Percentiles rank a stretch among this genome's conserved stretches.
phyloP scores from a whole-genome alignment of 2,329 filamentous ascomycete genomes.

The Epichloe sibirici region DNA sequence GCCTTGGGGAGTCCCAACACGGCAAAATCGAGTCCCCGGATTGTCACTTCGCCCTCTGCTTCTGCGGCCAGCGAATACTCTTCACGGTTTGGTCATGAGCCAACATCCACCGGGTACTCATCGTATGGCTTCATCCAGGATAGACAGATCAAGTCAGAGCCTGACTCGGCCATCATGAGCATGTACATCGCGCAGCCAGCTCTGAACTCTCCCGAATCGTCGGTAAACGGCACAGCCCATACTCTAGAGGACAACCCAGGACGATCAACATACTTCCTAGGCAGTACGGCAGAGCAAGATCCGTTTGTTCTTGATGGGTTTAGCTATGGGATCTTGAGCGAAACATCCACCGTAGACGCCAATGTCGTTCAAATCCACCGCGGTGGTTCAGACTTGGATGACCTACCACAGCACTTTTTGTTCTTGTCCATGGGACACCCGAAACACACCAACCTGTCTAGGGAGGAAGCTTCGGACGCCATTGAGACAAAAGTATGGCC shows the following conservation, averaged over 20 bases:
- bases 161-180: slow-evolving; percentile 1
- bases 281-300: slow-evolving; percentile 33
- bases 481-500: slow-evolving; percentile 31
- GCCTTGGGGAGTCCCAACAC: slow-evolving; percentile 3
- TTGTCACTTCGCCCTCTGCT: slow-evolving; percentile 1
- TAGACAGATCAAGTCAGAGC: not conserved
- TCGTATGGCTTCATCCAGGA: slow-evolving; percentile 3
- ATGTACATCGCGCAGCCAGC: slow-evolving; percentile 7
- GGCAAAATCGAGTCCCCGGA: slow-evolving; percentile 3
- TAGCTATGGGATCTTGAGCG: slow-evolving; percentile 32
- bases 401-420: slow-evolving; percentile 32
- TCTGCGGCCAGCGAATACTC: slow-evolving; percentile 1
- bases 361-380: slow-evolving; percentile 30
- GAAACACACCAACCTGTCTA: slow-evolving; percentile 27
- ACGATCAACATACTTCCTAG: slow-evolving; percentile 32
- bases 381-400: slow-evolving; percentile 21
- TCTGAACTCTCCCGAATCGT: slow-evolving; percentile 6
- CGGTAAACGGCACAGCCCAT: slow-evolving; percentile 10
- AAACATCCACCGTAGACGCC: slow-evolving; percentile 31
- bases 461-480: slow-evolving; percentile 24
- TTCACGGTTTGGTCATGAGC: slow-evolving; percentile 1
- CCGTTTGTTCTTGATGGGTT: slow-evolving; percentile 34
- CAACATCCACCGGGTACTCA: not conserved
- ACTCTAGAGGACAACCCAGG: slow-evolving; percentile 30
- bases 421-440: slow-evolving; percentile 32